Base-by-base conservation (phyloP, 2,329 filamentous ascomycete species). In the Cladophialophora exuberans region DNA sequence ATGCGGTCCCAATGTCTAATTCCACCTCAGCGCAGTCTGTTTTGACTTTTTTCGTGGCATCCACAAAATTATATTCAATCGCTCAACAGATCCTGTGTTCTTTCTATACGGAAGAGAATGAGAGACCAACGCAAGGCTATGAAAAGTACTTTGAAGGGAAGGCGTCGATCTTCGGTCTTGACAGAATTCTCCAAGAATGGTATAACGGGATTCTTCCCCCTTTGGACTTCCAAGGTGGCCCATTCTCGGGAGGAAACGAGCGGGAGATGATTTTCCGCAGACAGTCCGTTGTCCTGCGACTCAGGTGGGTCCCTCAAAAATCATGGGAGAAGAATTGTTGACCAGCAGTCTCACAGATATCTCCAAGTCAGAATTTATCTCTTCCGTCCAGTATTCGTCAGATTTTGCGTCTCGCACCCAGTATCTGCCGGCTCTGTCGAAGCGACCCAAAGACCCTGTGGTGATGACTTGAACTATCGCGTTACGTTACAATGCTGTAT, bases 341-440 rank as follows among this genome's bases (percentile, higher is more conserved):
- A 26, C 42, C 10, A 42, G 3, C 31, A 13, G 15, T 11, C 35
- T 36, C 35, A 6, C 18, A 50, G 46, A 6, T 55, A 50, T 33
- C 38, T 55, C 9, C 52, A 55, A 33, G 38, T 35, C 26, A 39
- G 38, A 20, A 50, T 55, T 22, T 51, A 50, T 31, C 52, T 50
- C 26, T 43, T 55, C 11, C 44, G 52, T 7, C 52, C 52, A 2
- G 31, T 55, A 17, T 50, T 55, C 23, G 51, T 22, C 13, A 46
- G 35, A 23, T 30, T 54, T 35, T 46, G 42, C 13, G 20, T 36
- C 17, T 33, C 28, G 3, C 31, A 33, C 18, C 23, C 31, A 17
- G 18, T 9, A 48, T 13, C 15, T 15, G 2, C 10, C 23, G n/a
- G 18, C n/a, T n/a, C 28, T 4, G 30, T 11, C 9, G 39, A 45